Evolutionary conservation across 768 basidiomycete species (phyloP), one percentile per base, ranked within the genome.

Genomic region (Pseudohyphozyma bogoriensis): DNA sequence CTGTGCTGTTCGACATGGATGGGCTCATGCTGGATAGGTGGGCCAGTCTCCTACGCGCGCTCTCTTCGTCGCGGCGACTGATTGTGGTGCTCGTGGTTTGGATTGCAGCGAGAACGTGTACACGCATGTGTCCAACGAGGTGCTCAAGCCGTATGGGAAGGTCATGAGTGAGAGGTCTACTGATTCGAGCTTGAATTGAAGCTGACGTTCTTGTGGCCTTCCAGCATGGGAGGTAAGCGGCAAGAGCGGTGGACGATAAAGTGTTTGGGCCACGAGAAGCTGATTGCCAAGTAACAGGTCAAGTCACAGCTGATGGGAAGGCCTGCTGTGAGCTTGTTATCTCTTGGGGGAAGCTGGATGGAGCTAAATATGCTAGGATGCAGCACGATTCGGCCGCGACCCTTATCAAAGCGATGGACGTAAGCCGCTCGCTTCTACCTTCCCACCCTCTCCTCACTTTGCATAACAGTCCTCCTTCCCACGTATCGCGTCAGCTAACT

Each of bases 121-220:
- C 24, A 55, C 52, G 36, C 59, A 47, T 50, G 51, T 56, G 1
- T 51, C 67, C 85, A 87, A 89, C 75, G 78, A 81, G 32, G 83
- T 89, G 54, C 80, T 92, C 24, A 80, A 77, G 22, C 78, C 77
- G 13, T 83, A 85, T 68, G 87, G 86, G 28, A 83, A 82, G 63
- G 74, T 80, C 63, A 86, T 90, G 84, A 86, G 85, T n/a, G n/a
- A n/a, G n/a, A n/a, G n/a, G n/a, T n/a, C n/a, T n/a, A n/a, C n/a
- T n/a, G n/a, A n/a, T n/a, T n/a, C n/a, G n/a, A n/a, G n/a, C n/a
- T n/a, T n/a, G n/a, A n/a, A n/a, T n/a, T n/a, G n/a, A n/a, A n/a
- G n/a, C n/a, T n/a, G n/a, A n/a, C n/a, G n/a, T n/a, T n/a, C n/a
- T n/a, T n/a, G n/a, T n/a, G n/a, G n/a, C n/a, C n/a, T n/a, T n/a